A percentile compares a stretch with the other conserved stretches of the same genome.
phyloP scores from a whole-genome alignment of 495 filamentous ascomycete species.

The Endocarpon pusillum region DNA sequence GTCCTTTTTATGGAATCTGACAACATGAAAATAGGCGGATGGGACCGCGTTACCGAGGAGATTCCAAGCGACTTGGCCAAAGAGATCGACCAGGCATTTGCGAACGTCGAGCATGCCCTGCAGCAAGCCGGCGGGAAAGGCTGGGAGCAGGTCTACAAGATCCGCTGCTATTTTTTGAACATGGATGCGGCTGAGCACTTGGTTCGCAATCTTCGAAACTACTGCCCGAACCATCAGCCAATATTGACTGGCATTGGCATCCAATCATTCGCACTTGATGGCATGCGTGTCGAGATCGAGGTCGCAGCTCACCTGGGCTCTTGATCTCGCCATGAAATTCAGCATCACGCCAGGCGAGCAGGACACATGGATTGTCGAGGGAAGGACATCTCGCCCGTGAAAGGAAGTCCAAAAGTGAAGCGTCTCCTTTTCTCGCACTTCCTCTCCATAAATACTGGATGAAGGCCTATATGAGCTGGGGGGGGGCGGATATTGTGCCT shows the following conservation, averaged over 20 bases:
- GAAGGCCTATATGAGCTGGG: too few relatives aligned
- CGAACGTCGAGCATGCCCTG: constrained; percentile 30
- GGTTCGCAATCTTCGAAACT: constrained; percentile 29
- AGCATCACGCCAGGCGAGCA: too few relatives aligned
- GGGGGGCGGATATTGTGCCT: too few relatives aligned
- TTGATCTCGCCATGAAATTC: too few relatives aligned
- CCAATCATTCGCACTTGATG: constrained; percentile 21
- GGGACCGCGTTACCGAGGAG: constrained; percentile 24
- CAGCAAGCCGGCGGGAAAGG: constrained; percentile 35
- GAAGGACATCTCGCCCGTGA: too few relatives aligned
- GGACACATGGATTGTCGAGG: too few relatives aligned
- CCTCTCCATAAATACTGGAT: too few relatives aligned
- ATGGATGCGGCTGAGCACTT: constrained; percentile 23
- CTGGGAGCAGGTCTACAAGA: constrained; percentile 37
- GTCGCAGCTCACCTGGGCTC: constrained; percentile 24
- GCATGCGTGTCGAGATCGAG: constrained; percentile 41
- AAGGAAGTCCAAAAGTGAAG: too few relatives aligned
- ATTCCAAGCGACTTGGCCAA: constrained; percentile 23
- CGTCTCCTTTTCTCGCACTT: too few relatives aligned
- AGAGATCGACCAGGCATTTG: constrained; percentile 37
- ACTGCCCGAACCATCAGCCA: constrained; percentile 31
- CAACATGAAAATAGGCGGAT: too few relatives aligned
- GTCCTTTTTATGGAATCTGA: too few relatives aligned
- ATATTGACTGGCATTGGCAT: constrained; percentile 34
- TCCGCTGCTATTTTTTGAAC: constrained; percentile 33